Evolutionary conservation across 805 yeast species (phyloP), one percentile per base, ranked within the genome.

Genomic region (Myxozyma nipponensis): DNA sequence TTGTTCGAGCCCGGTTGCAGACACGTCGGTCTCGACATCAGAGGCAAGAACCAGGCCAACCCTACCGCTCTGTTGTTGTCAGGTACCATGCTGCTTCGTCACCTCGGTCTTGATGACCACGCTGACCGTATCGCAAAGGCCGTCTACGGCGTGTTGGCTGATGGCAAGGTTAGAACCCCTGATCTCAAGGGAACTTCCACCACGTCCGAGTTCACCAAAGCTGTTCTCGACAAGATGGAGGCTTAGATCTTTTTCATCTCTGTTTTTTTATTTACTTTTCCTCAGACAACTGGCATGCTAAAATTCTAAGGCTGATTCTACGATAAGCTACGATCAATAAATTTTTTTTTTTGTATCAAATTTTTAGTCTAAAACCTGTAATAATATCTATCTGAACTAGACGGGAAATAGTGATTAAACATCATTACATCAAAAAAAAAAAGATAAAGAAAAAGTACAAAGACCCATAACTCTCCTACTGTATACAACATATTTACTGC

Each of bases 1-100:
- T 95, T 91, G 56, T 91, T 93, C 72, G 98, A 91, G 78, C 98
- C 98, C 66, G 98, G 98, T 75, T 90, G 97, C 76, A 86, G 98
- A 80, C 58, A 54, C 77, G 98, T 90, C 66, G 98, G 98, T 73
- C 78, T 91, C 64, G 97, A 91, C 73, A 86, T 93, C 71, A 79
- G 86, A 78, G 97, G 95, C 68, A 81, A 86, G 73, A 86, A 88
- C 77, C 78, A 87, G 59, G 98, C 98, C 60, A 91, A 91, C 82
- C 98, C 98, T 70, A 87, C 97, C 56, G 98, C 96, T 63, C 85
- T 91, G 91, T 85, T 91, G 65, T 77, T 93, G 66, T 87, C 96
- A 53, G 80, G 96, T 41, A 74, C 90, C 58, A 82, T 91, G 84
- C 72, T 91, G 83, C 81, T 91, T 75, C 86, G 96, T 76, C 98